A percentile compares a stretch with the other conserved stretches of the same genome.
Evolutionary conservation across 192 early-diverging fungal genomes (phyloP).

Genomic region (Thoreauomyces humboldtii): DNA sequence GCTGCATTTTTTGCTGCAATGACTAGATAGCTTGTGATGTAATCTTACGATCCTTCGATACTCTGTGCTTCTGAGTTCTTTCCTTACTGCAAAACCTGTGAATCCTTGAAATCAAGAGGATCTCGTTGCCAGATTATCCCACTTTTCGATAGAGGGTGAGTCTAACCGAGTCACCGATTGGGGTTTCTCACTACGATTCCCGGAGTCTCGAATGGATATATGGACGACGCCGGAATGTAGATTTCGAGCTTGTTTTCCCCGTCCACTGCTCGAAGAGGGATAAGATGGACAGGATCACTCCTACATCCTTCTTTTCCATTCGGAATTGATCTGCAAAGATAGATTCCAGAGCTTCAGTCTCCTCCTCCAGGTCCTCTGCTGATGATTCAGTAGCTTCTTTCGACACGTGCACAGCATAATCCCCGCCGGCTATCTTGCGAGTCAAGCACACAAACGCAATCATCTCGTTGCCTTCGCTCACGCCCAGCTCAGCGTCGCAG

Average conservation of each 20-base stretch:
- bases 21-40: too few species aligned
- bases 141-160: too few species aligned
- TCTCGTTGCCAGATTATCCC: too few species aligned
- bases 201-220: constrained; percentile 68
- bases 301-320: constrained; percentile 37
- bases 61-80: too few species aligned
- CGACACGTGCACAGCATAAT: constrained; percentile 41
- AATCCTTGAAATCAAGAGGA: too few species aligned
- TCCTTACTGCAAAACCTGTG: too few species aligned
- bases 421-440: constrained; percentile 38
- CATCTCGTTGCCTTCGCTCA: constrained; percentile 45
- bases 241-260: constrained; percentile 49
- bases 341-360: constrained; percentile 62
- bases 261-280: background rate
- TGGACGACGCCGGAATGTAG: constrained; percentile 52
- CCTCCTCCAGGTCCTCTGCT: constrained; percentile 52
- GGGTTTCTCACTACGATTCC: constrained; percentile 63
- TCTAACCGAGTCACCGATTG: too few species aligned
- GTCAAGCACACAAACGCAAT: constrained; percentile 54
- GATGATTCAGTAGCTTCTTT: constrained; percentile 43
- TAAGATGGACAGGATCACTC: background rate
- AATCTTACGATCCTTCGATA: too few species aligned
- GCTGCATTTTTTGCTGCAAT: too few species aligned
- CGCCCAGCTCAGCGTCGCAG: constrained; percentile 48
- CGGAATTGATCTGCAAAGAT: constrained; percentile 54